A percentile compares a stretch with the other conserved stretches of the same genome.
These are phyloP conservation scores for maize (Zea mays) DNA, from an alignment of 176 grass and related monocot species.

Conservation along the genomic window DNA sequence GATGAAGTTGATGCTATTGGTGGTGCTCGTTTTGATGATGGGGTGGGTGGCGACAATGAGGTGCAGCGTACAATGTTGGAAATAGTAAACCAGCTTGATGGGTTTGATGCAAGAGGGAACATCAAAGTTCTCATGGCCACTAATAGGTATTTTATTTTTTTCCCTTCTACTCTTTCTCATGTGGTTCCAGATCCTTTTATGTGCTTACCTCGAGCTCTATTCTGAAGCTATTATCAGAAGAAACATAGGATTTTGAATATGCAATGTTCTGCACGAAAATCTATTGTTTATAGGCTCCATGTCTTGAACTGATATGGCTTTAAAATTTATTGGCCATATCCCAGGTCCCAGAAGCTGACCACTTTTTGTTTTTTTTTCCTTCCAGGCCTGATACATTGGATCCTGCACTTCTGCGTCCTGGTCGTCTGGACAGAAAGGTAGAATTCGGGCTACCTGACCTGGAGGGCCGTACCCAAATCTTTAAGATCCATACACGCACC, in stretches of 20 bases:
- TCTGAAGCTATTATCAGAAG: too few relatives aligned
- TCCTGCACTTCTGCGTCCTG: slow-evolving; percentile 77
- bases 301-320: background rate
- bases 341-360: background rate
- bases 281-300: background rate
- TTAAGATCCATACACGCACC: slow-evolving; percentile 89
- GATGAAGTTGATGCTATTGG: slow-evolving; percentile 98
- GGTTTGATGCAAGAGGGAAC: slow-evolving; percentile 93
- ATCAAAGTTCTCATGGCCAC: slow-evolving; percentile 99
- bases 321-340: slow-evolving; percentile 1
- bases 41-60: slow-evolving; percentile 86
- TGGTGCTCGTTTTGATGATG: slow-evolving; percentile 95
- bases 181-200: background rate
- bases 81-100: slow-evolving; percentile 96
- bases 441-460: slow-evolving; percentile 89
- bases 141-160: slow-evolving; percentile 60
- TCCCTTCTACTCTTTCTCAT: background rate
- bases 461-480: slow-evolving; percentile 89
- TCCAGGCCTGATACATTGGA: slow-evolving; percentile 85
- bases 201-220: background rate
- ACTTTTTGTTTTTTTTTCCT: background rate
- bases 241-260: slow-evolving; percentile 12
- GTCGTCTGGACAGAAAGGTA: slow-evolving; percentile 85
- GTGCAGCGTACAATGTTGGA: slow-evolving; percentile 96
- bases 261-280: background rate